Evolutionary conservation across 306 rosid species (phyloP), one percentile per base, ranked within the genome.

Genomic region (Casuarina equisetifolia): DNA sequence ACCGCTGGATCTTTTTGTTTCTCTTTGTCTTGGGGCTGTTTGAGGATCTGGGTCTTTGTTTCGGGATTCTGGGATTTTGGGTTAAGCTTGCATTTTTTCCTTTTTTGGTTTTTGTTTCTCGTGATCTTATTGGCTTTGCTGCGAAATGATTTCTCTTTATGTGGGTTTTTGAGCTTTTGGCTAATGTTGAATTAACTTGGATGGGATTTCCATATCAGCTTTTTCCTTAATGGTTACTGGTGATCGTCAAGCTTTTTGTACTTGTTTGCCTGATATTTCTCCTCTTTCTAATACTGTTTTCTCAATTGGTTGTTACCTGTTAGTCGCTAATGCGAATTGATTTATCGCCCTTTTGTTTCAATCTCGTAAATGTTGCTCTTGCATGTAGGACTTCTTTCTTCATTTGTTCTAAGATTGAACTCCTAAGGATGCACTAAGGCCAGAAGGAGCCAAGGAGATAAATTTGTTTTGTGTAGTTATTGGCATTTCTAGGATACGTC

Each of bases 31-130:
- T 45, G 52, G 15, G 44, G 45, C 51, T 76, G 54, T 51, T 72
- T 35, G 15, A 64, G 81, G 81, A 77, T 77, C 85, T 82, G 75
- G 81, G 43, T 16, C 17, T 58, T 71, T 15, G 4, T 51, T 70
- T 78, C n/a, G 13, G 68, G 35, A 3, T 50, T 55, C 9, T 53
- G 6, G 46, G 12, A 5, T 54, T 20, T 66, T 38, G 45, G 19
- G 36, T 49, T 42, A 55, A 55, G 62, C 12, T 55, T 58, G 64
- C 38, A 57, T 57, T 19, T 57, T 36, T 10, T 4, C 44, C 32
- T 58, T 50, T 69, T 39, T 5, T 69, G 9, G 1, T 50, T 20
- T 20, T 54, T 8, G 38, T 40, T 7, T n/a, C 6, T 2, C 1
- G 15, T 66, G n/a, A 20, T 61, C 16, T 35, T 39, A 5, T 38